A percentile compares a stretch with the other conserved stretches of the same genome.
These are phyloP conservation scores for Xylaria sp. DNA, from an alignment of 2,329 filamentous ascomycete species.

Conservation along the genomic window DNA sequence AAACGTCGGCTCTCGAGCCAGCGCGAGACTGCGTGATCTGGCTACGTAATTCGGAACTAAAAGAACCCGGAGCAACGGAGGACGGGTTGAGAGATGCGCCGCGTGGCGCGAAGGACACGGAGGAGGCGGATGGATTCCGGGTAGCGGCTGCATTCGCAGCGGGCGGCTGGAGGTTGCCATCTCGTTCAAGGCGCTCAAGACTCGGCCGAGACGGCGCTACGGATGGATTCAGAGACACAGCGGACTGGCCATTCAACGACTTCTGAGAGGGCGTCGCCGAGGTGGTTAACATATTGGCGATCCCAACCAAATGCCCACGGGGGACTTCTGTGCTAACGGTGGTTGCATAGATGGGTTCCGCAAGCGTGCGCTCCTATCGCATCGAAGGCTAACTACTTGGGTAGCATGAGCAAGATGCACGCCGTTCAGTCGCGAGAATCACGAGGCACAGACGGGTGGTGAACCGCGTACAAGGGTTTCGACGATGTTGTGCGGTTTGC, in stretches of 20 bases:
- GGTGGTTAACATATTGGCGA: slow-evolving; percentile 62
- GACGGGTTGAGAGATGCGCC: slow-evolving; percentile 77
- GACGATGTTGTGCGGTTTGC: slow-evolving; percentile 11
- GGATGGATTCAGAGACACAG: slow-evolving; percentile 52
- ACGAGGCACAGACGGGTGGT: not conserved
- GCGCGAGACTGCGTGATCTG: slow-evolving; percentile 73
- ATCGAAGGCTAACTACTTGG: slow-evolving; percentile 16
- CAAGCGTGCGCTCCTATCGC: slow-evolving; percentile 23
- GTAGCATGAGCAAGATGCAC: slow-evolving; percentile 25
- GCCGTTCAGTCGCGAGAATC: not conserved
- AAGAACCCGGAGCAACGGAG: slow-evolving; percentile 81
- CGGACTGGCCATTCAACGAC: slow-evolving; percentile 58
- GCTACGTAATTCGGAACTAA: slow-evolving; percentile 86
- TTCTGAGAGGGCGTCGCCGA: slow-evolving; percentile 66
- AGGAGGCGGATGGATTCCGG: slow-evolving; percentile 64
- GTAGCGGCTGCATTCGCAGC: slow-evolving; percentile 52
- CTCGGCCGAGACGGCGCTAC: slow-evolving; percentile 57
- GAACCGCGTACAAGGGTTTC: not conserved
- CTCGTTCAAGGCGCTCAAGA: slow-evolving; percentile 62
- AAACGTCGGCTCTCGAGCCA: slow-evolving; percentile 66
- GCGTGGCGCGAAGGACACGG: slow-evolving; percentile 72
- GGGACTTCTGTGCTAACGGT: slow-evolving; percentile 40
- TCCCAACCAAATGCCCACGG: slow-evolving; percentile 49
- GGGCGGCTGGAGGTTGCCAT: slow-evolving; percentile 62
- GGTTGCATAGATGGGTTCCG: slow-evolving; percentile 41